Evolutionary conservation across 768 basidiomycete genomes (phyloP), one percentile per base, ranked within the genome.

Genomic region (Krasilnikovozyma curviuscula): DNA sequence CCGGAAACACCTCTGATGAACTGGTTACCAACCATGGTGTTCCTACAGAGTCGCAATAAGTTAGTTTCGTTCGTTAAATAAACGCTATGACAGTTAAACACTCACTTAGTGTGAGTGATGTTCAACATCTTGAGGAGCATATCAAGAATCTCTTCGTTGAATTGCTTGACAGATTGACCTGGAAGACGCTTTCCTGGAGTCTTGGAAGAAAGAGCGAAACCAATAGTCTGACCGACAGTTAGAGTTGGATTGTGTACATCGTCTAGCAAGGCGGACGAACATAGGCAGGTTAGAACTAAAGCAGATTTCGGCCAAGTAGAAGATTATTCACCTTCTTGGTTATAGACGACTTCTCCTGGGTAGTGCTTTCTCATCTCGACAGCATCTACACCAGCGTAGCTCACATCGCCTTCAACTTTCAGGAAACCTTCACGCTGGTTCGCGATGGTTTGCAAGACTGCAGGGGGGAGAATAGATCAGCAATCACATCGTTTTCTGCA

Each of bases 171-270:
- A 3, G 55, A 56, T 18, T 49, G 46, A 32, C 43, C 49, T 3
- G 49, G 49, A 7, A 73, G 52, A 27, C 78, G 73, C 3, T 63
- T 65, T 25, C 67, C 73, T 3, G 84, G 83, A 4, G 73, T 73
- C 23, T 83, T 77, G 16, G 74, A 77, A 0, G 59, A 56, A 7
- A 69, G 61, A 3, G 75, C 74, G 56, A 77, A 76, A 6, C 63
- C 67, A 27, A 93, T 68, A 0, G 66, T 68, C 49, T 69, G 62
- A 10, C 60, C 61, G 51, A 67, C 67, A 10, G 65, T 66, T 24
- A 91, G 70, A 9, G 79, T 81, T 5, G 84, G 80, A 55, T 86
- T 81, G 60, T 85, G 83, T 1, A 81, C 68, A 59, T 89, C 83
- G 56, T 85, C 83, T 66, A 83, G 12, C 41, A 32, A 34, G 9